These are phyloP conservation scores for Goffeauzyma gilvescens DNA, from an alignment of 768 basidiomycete species.

Conservation along the genomic window DNA sequence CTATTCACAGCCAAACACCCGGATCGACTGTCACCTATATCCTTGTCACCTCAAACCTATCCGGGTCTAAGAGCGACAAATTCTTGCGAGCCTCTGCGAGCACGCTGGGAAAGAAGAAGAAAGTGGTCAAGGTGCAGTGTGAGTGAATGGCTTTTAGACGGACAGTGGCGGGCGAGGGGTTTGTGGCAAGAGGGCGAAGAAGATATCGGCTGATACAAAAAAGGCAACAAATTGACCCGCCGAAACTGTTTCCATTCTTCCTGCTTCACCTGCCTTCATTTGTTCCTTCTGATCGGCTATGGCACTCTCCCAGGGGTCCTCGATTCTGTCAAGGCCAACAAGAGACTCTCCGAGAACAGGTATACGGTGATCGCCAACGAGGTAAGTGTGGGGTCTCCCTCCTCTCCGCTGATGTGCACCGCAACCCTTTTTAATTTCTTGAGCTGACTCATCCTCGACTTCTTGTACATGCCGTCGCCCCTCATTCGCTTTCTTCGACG, in stretches of 20 bases:
- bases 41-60: constrained; percentile 5
- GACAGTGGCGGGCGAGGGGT: too few relatives aligned
- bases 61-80: constrained; percentile 9
- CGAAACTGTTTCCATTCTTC: neutral
- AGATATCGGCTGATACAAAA: too few relatives aligned
- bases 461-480: too few relatives aligned
- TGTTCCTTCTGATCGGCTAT: neutral
- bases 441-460: too few relatives aligned
- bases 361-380: constrained; percentile 12
- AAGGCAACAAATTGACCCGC: too few relatives aligned
- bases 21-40: constrained; percentile 6
- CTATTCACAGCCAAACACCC: constrained; percentile 1
- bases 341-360: constrained; percentile 4
- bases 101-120: constrained; percentile 4
- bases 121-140: constrained; percentile 12
- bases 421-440: too few relatives aligned
- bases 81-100: constrained; percentile 3
- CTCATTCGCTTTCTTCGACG: too few relatives aligned
- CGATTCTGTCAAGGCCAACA: constrained; percentile 8
- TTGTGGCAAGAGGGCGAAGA: neutral
- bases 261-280: neutral
- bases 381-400: too few relatives aligned
- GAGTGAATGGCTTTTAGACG: neutral
- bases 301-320: constrained; percentile 6
- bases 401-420: too few relatives aligned